Evolutionary conservation across 208 protist genomes (phyloP), one percentile per base, ranked within the genome.

Genomic region (Leptomonas pyrrhocoris): DNA sequence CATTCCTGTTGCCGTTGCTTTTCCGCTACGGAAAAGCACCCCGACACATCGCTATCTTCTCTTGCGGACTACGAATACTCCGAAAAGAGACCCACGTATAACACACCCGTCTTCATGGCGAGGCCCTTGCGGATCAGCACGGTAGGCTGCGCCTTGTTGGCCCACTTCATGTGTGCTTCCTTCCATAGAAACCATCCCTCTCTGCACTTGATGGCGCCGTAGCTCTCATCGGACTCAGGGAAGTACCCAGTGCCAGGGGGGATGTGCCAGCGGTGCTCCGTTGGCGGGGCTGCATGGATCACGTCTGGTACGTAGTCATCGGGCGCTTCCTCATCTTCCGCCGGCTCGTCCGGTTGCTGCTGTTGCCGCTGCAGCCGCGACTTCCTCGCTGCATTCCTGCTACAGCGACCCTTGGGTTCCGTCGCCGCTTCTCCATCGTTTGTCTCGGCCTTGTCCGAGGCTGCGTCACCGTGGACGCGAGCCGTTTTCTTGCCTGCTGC

Each of bases 181-280:
- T 61, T 70, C 87, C 88, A 96, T 7, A 93, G 59, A 45, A 96
- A 85, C 89, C 91, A 96, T 3, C 85, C 91, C 27, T 89, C 79
- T 19, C 54, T 56, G 62, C 88, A 94, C 78, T 88, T 89, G 31
- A 96, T 81, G 13, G 86, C 87, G 28, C 88, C 88, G 70, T 91
- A 76, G 45, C 74, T 73, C 34, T 84, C 80, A 18, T 80, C 79
- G 18, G 74, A 63, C 46, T 63, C 56, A 1, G 87, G 91, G 63
- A 94, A 96, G 77, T 96, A 96, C 3, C 81, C 86, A 21, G 87
- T 92, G 18, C 91, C 91, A 1, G 91, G 76, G 8, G 84, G 77
- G 43, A 94, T 89, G 50, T 79, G 53, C 19, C 68, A 53, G 36
- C 31, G 69, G 49, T 61, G 57, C 64, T 65, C 53, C 51, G 45